Base-by-base conservation (phyloP, 139 green algal genomes). In the Chlorella sp. region DNA sequence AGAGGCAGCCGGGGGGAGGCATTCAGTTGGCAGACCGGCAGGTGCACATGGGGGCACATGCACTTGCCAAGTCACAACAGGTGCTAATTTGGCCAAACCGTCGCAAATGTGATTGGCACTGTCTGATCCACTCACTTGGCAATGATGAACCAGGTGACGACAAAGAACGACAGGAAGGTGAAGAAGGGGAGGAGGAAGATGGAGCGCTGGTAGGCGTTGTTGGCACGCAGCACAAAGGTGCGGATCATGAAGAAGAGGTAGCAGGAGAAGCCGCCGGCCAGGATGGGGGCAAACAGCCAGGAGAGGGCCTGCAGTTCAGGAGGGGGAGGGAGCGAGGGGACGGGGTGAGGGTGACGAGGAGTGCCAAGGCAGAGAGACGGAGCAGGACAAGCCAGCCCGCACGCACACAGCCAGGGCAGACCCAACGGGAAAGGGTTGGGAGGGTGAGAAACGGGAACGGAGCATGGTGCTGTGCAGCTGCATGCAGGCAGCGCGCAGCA, bases 61-160 rank as follows among this genome's bases (percentile, higher is more conserved):
- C 48, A 9, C 48, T 57, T 57, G n/a, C n/a, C n/a, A n/a, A n/a
- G n/a, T n/a, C n/a, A n/a, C n/a, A n/a, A n/a, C n/a, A n/a, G n/a
- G n/a, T n/a, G n/a, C n/a, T n/a, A n/a, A n/a, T n/a, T n/a, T n/a
- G n/a, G n/a, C n/a, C n/a, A n/a, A n/a, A n/a, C n/a, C n/a, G n/a
- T n/a, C n/a, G n/a, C n/a, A n/a, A n/a, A n/a, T n/a, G n/a, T n/a
- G n/a, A n/a, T n/a, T n/a, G n/a, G n/a, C n/a, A n/a, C n/a, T n/a
- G n/a, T n/a, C n/a, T n/a, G n/a, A n/a, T n/a, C n/a, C 26, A 18
- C 34, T 76, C 60, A 82, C 48, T 92, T 95, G 82, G 94, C 91
- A 48, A 95, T 94, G 82, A 97, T 93, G 83, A 95, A 95, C 81
- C 94, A 94, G 22, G 84, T 75, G 76, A 94, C 95, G 16, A 97